Percentiles rank a stretch among this genome's conserved stretches.
Conservation (phyloP, 495 filamentous ascomycete genomes). For the Lophiostoma macrostomum region DNA sequence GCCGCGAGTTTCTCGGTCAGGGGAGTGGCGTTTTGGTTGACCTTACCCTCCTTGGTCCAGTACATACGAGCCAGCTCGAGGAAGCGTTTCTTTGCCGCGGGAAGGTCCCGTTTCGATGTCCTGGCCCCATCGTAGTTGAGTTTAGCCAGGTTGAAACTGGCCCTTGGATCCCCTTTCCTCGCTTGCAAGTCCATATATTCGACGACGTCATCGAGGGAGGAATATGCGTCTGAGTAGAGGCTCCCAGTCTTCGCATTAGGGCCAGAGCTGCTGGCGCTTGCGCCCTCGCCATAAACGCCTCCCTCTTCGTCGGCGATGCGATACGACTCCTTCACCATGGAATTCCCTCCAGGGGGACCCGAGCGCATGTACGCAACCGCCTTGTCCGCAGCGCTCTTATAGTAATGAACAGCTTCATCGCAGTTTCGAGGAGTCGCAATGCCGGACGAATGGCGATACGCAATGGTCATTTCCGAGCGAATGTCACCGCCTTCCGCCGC, state of each 20-base stretch:
- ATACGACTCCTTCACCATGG: constrained; percentile 71
- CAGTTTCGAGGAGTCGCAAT: constrained; percentile 84
- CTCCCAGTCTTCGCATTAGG: constrained; percentile 70
- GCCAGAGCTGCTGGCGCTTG: constrained; percentile 88
- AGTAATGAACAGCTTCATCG: constrained; percentile 79
- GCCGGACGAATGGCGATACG: constrained; percentile 79
- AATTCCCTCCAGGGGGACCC: constrained; percentile 85
- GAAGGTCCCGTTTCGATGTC: constrained; percentile 68
- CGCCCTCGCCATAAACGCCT: constrained; percentile 92
- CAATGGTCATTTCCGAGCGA: constrained; percentile 89
- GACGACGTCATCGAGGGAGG: constrained; percentile 85
- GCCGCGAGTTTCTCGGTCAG: constrained; percentile 77
- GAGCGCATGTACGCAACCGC: constrained; percentile 80
- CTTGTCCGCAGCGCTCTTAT: constrained; percentile 92
- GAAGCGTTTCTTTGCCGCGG: constrained; percentile 78
- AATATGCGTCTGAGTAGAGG: constrained; percentile 68
- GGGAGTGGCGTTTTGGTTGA: constrained; percentile 49
- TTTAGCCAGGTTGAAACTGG: constrained; percentile 82
- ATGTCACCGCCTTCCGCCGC: constrained; percentile 82
- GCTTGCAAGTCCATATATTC: constrained; percentile 95
- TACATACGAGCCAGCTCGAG: constrained; percentile 76
- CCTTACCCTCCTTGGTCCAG: constrained; percentile 74
- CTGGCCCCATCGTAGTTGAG: constrained; percentile 88
- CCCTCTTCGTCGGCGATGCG: constrained; percentile 83
- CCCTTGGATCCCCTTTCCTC: constrained; percentile 87